These are phyloP conservation scores for Pseudomassariella vexata DNA, from an alignment of 2,329 filamentous ascomycete species.

Conservation along the genomic window DNA sequence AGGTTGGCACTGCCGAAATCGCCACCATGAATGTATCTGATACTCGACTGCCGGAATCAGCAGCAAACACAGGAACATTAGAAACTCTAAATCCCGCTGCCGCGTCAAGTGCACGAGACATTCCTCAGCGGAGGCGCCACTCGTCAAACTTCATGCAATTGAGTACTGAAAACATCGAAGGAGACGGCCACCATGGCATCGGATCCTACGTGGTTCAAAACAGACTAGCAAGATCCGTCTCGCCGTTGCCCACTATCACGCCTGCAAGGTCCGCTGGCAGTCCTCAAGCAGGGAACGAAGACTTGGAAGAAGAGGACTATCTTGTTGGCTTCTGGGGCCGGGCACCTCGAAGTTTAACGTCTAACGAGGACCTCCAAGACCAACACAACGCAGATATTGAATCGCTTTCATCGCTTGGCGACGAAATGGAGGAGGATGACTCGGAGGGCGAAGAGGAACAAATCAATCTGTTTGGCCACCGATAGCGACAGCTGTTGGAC, in stretches of 20 bases:
- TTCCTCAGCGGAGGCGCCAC: conserved; percentile 21
- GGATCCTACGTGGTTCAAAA: conserved; percentile 24
- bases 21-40: conserved; percentile 12
- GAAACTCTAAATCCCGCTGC: conserved; percentile 9
- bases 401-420: conserved; percentile 24
- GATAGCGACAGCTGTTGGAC: conserved; percentile 17
- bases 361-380: conserved; percentile 29
- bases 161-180: conserved; percentile 9
- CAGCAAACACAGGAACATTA: conserved; percentile 7
- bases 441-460: conserved; percentile 39
- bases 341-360: conserved; percentile 31
- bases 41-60: conserved; percentile 12
- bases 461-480: conserved; percentile 32
- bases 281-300: conserved; percentile 15
- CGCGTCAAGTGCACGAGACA: conserved; percentile 15
- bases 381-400: conserved; percentile 22
- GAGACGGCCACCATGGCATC: conserved; percentile 9
- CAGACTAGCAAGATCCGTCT: conserved; percentile 38
- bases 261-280: conserved; percentile 14
- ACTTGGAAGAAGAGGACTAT: conserved; percentile 45
- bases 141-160: conserved; percentile 22
- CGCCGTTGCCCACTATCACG: conserved; percentile 26
- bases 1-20: conserved; percentile 10
- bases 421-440: conserved; percentile 40
- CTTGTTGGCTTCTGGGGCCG: conserved; percentile 54